Conservation (phyloP, 2,329 filamentous ascomycete genomes). For the Diaporthe vexans region DNA sequence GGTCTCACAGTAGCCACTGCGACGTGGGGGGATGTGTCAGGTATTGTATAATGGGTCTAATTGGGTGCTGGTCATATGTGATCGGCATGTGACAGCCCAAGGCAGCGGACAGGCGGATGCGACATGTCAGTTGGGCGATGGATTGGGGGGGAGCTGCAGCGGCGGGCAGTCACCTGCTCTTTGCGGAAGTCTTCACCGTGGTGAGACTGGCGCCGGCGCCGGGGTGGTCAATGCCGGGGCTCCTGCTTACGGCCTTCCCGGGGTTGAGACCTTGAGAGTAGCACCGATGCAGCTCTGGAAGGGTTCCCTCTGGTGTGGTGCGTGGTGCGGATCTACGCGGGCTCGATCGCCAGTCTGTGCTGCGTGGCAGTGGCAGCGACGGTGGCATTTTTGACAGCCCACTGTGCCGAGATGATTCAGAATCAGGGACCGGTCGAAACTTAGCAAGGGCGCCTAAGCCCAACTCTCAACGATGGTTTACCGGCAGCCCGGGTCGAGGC, state of each 20-base stretch:
- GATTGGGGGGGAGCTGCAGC: slow-evolving; percentile 11
- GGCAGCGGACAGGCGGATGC: slow-evolving; percentile 8
- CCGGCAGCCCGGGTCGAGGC: slow-evolving; percentile 7
- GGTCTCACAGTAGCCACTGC: background rate
- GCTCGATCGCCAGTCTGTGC: slow-evolving; percentile 29
- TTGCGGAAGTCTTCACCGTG: slow-evolving; percentile 36
- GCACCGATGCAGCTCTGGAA: slow-evolving; percentile 11
- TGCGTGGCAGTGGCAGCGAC: slow-evolving; percentile 29
- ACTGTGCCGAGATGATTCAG: background rate
- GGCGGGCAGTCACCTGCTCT: slow-evolving; percentile 22
- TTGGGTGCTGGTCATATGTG: background rate
- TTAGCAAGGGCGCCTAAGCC: slow-evolving; percentile 4
- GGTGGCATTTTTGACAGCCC: slow-evolving; percentile 25
- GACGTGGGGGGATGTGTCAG: slow-evolving; percentile 11
- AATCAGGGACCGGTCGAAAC: background rate
- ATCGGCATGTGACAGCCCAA: slow-evolving; percentile 7
- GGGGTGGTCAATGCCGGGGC: slow-evolving; percentile 9
- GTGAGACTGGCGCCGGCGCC: slow-evolving; percentile 8
- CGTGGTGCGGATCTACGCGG: slow-evolving; percentile 24
- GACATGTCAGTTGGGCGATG: slow-evolving; percentile 16
- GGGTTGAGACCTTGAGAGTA: background rate
- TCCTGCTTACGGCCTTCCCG: background rate
- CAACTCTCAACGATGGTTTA: slow-evolving; percentile 11
- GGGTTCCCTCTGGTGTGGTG: background rate
- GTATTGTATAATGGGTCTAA: slow-evolving; percentile 3